Evolutionary conservation across 2,329 filamentous ascomycete genomes (phyloP), one percentile per base, ranked within the genome.

Genomic region (Lasiodiplodia hormozganensis): DNA sequence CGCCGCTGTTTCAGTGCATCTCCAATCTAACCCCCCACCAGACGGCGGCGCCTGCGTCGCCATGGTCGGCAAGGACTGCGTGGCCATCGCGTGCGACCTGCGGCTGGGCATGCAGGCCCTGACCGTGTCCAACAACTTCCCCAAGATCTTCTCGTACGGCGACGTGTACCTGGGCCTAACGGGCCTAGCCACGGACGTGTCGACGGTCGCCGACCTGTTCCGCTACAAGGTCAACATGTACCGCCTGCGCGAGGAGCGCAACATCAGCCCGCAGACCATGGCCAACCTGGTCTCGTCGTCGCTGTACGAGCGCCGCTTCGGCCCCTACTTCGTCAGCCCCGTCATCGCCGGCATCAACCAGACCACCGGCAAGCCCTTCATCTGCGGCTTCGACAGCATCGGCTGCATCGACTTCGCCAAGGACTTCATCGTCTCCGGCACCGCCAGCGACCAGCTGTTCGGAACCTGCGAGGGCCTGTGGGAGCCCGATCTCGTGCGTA

Each of bases 201-300:
- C 88, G 72, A 98, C 95, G 74, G 95, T 99, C 74, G 92, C 91
- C 76, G 95, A 99, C 84, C 91, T 98, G 74, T 97, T 99, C 88
- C 94, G 96, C 79, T 98, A 97, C 90, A 99, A 99, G 88, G 93
- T 97, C 82, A 99, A 99, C 88, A 96, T 99, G 92, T 99, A 99
- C 88, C 92, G 96, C 73, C 89, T 99, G 77, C 93, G 96, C 78
- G 96, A 99, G 87, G 96, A 99, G 87, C 94, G 96, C 79, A 88
- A 94, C 85, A 98, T 99, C 82, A 91, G 92, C 68, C 96, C 96
- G 56, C 88, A 92, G 80, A 99, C 96, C 69, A 94, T 99, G 84
- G 94, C 96, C 81, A 97, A 99, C 86, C 89, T 99, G 73, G 94
- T 99, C 76, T 92, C 89, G 77, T 77, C 75, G 74, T 92, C 89